Conservation (phyloP, 345 rosid species). For the Populus pruinosa region DNA sequence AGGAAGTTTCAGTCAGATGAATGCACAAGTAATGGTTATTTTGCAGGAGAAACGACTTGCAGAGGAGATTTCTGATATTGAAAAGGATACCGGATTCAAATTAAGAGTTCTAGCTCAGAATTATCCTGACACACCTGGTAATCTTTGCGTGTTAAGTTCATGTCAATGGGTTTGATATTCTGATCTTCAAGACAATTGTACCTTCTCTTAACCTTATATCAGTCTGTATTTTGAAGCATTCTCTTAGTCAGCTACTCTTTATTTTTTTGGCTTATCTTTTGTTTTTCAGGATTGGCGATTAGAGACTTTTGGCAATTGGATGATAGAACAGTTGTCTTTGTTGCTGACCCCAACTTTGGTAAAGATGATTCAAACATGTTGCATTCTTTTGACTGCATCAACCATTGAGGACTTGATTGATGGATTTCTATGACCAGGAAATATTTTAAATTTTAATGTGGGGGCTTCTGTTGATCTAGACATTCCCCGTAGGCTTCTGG, state of each 20-base stretch:
- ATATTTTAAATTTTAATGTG: slow-evolving; percentile 76
- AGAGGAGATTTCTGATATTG: slow-evolving; percentile 62
- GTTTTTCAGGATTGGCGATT: slow-evolving; percentile 65
- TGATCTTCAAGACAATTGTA: not conserved
- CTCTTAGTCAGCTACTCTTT: not conserved
- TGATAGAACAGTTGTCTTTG: slow-evolving; percentile 80
- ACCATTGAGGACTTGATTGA: slow-evolving; percentile 10
- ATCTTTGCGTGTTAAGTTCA: not conserved
- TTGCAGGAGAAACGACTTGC: slow-evolving; percentile 74
- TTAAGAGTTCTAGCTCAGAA: slow-evolving; percentile 85
- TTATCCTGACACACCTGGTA: slow-evolving; percentile 93
- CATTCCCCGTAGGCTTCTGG: slow-evolving; percentile 87
- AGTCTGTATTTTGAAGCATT: not conserved
- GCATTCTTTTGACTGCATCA: not conserved
- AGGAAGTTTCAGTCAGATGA: no score
- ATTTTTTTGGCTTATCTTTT: not conserved
- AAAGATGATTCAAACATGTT: slow-evolving; percentile 14
- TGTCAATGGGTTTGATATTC: not conserved
- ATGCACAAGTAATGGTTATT: slow-evolving; percentile 4
- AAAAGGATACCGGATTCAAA: slow-evolving; percentile 85
- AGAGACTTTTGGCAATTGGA: slow-evolving; percentile 88
- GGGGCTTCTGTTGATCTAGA: slow-evolving; percentile 78
- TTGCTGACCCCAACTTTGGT: slow-evolving; percentile 92
- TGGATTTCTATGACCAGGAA: slow-evolving; percentile 42
- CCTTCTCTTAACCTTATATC: not conserved